Conservation (phyloP, 805 yeast genomes). For the Wickerhamiella kazuoi region DNA sequence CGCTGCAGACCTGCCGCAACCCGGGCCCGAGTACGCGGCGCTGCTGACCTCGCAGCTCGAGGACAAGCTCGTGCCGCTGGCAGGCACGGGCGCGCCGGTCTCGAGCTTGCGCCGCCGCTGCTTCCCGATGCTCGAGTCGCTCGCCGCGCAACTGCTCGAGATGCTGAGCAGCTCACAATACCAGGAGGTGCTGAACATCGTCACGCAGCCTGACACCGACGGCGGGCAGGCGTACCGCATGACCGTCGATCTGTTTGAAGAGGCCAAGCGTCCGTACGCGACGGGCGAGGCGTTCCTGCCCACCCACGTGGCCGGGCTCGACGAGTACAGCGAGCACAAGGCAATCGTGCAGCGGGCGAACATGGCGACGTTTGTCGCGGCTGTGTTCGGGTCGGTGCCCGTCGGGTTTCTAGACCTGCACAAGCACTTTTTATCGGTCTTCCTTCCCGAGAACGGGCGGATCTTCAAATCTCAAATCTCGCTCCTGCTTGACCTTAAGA, state of each 20-base stretch:
- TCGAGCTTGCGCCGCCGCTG: slow-evolving; percentile 10
- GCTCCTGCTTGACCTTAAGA: slow-evolving; percentile 69
- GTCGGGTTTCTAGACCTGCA: slow-evolving; percentile 78
- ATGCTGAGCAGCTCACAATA: slow-evolving; percentile 49
- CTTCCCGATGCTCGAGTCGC: slow-evolving; percentile 60
- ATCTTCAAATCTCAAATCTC: slow-evolving; percentile 67
- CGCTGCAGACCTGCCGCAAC: no score
- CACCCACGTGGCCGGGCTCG: slow-evolving; percentile 16
- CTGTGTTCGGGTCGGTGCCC: slow-evolving; percentile 67
- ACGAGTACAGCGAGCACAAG: slow-evolving; percentile 11
- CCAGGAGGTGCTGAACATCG: slow-evolving; percentile 54
- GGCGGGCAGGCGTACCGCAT: slow-evolving; percentile 43
- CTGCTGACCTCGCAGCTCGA: slow-evolving; percentile 9
- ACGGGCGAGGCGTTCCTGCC: slow-evolving; percentile 11
- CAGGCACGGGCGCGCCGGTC: slow-evolving; percentile 2
- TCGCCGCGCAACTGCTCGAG: slow-evolving; percentile 64
- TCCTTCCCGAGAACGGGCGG: slow-evolving; percentile 55
- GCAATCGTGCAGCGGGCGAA: slow-evolving; percentile 63
- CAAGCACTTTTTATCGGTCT: slow-evolving; percentile 68
- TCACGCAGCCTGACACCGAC: slow-evolving; percentile 47
- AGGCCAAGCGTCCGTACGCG: slow-evolving; percentile 46
- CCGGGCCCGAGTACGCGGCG: slow-evolving; percentile 5
- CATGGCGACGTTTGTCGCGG: slow-evolving; percentile 72
- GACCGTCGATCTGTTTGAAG: slow-evolving; percentile 59
- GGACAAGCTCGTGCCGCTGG: background rate